Evolutionary conservation across 2,329 filamentous ascomycete species (phyloP).

Genomic region (Canariomyces notabilis): DNA sequence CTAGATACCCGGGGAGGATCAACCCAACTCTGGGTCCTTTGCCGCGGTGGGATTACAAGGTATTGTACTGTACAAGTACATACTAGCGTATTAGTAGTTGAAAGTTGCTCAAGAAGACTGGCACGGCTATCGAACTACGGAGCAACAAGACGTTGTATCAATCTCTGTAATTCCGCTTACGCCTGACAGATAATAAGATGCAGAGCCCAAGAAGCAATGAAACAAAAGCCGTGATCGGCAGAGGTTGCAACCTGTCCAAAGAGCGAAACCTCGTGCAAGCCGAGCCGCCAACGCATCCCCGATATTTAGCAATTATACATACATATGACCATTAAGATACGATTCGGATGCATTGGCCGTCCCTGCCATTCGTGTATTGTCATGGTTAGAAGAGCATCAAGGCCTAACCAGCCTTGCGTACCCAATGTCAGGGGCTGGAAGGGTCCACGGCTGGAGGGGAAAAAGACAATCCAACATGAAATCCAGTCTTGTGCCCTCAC

Average conservation of each 20-base stretch:
- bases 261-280: no score
- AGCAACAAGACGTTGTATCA: no score
- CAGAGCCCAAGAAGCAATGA: background rate
- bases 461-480: slow-evolving; percentile 4
- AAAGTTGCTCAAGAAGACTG: no score
- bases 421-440: slow-evolving; percentile 3
- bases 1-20: no score
- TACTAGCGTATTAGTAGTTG: no score
- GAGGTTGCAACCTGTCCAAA: no score
- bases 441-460: slow-evolving; percentile 4
- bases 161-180: background rate
- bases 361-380: slow-evolving; percentile 1
- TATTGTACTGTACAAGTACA: no score
- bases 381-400: slow-evolving; percentile 4
- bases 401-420: background rate
- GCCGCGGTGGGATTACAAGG: no score
- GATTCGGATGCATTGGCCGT: slow-evolving; percentile 15
- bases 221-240: no score
- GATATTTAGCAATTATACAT: slow-evolving; percentile 22
- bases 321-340: slow-evolving; percentile 22
- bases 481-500: background rate
- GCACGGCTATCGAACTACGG: no score
- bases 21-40: no score
- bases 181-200: background rate
- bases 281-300: slow-evolving; percentile 3